Conservation (phyloP, 1,284 basidiomycete species). For the Moesziomyces parantarcticus region DNA sequence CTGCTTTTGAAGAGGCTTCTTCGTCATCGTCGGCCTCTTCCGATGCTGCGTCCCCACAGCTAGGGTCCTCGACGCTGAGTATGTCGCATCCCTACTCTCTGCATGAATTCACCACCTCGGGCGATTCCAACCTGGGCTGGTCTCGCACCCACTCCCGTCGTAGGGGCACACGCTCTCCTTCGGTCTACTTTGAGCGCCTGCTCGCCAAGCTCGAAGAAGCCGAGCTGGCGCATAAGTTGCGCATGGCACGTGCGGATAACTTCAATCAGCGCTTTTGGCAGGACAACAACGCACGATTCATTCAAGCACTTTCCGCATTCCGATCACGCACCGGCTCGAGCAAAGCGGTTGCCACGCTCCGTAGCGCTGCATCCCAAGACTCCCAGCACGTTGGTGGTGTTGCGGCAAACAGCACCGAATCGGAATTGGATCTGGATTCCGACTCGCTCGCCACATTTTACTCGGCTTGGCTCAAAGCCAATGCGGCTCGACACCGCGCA, state of each 20-base stretch:
- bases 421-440: conserved; percentile 34
- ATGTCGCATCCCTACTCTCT: conserved; percentile 62
- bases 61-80: conserved; percentile 10
- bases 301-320: conserved; percentile 50
- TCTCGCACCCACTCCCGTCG: conserved; percentile 1
- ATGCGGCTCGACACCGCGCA: conserved; percentile 51
- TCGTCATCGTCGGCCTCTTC: conserved; percentile 9
- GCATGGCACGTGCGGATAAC: conserved; percentile 53
- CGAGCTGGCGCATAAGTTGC: conserved; percentile 56
- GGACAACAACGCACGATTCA: conserved; percentile 64
- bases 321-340: conserved; percentile 28
- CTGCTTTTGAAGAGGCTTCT: conserved; percentile 38
- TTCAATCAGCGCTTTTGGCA: conserved; percentile 67
- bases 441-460: conserved; percentile 60
- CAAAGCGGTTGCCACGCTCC: conserved; percentile 38
- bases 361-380: neutral
- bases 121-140: conserved; percentile 12
- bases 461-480: conserved; percentile 61
- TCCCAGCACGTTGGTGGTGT: neutral
- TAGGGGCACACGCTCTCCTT: conserved; percentile 11
- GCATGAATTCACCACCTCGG: conserved; percentile 54
- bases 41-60: neutral
- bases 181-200: conserved; percentile 47
- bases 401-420: conserved; percentile 3
- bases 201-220: conserved; percentile 54